These are phyloP conservation scores for Neonectria hederae DNA, from an alignment of 2,329 filamentous ascomycete genomes.

Conservation along the genomic window DNA sequence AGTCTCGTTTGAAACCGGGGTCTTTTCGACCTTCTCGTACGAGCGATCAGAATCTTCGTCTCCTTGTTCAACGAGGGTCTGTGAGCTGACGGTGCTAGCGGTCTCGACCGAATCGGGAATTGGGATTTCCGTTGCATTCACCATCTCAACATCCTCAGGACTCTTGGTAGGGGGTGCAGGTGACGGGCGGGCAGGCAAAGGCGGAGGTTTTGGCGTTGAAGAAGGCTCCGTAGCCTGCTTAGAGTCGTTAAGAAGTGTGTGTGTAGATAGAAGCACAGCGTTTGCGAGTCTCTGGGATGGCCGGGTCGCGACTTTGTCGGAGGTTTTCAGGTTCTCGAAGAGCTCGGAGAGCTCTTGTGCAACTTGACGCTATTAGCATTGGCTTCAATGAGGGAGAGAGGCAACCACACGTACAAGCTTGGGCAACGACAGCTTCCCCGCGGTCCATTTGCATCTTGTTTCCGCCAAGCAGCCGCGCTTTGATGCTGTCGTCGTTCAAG, in stretches of 20 bases:
- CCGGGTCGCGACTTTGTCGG: conserved; percentile 68
- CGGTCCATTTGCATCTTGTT: conserved; percentile 60
- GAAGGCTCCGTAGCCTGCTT: conserved; percentile 42
- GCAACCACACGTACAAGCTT: conserved; percentile 72
- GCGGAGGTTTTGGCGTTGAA: conserved; percentile 51
- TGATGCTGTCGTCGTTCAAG: conserved; percentile 69
- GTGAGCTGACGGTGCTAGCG: conserved; percentile 60
- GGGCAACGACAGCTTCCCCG: conserved; percentile 70
- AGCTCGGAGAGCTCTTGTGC: conserved; percentile 76
- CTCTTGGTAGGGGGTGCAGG: conserved; percentile 48
- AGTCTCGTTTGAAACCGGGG: conserved; percentile 24
- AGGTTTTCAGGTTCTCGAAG: conserved; percentile 75
- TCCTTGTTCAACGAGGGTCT: conserved; percentile 59
- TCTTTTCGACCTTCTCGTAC: conserved; percentile 47
- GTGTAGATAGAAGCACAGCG: conserved; percentile 73
- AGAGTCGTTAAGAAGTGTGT: conserved; percentile 47
- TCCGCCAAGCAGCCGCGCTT: conserved; percentile 78
- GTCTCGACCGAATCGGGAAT: conserved; percentile 48
- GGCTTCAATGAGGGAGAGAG: not conserved
- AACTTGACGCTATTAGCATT: conserved; percentile 61
- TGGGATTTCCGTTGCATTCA: conserved; percentile 46
- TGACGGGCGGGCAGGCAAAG: conserved; percentile 60
- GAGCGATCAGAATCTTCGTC: conserved; percentile 50
- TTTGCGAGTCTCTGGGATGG: conserved; percentile 83
- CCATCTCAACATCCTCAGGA: conserved; percentile 48